Percentiles rank a stretch among this genome's conserved stretches.
Conservation (phyloP, 2,329 filamentous ascomycete species). For the Fusarium ambrosium region DNA sequence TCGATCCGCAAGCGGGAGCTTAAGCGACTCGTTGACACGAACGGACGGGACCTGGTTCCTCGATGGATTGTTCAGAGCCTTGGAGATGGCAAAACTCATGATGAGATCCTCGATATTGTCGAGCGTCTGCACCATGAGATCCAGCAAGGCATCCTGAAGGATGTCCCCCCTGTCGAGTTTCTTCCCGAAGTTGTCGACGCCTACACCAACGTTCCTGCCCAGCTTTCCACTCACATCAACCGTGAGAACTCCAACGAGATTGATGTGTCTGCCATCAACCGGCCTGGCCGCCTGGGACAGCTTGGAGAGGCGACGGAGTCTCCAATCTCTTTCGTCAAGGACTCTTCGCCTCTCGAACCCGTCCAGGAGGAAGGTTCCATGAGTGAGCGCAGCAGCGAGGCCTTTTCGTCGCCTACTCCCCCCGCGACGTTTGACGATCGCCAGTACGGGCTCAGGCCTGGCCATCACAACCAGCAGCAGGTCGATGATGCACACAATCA, state of each 20-base stretch:
- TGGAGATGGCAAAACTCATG: slow-evolving; percentile 62
- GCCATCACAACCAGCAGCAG: slow-evolving; percentile 25
- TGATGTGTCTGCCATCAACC: slow-evolving; percentile 21
- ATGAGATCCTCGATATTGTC: slow-evolving; percentile 63
- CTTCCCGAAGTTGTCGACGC: slow-evolving; percentile 66
- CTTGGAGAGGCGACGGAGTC: slow-evolving; percentile 39
- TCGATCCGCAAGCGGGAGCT: slow-evolving; percentile 75
- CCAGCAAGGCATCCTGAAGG: slow-evolving; percentile 55
- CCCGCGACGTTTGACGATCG: slow-evolving; percentile 29
- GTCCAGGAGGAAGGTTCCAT: slow-evolving; percentile 42
- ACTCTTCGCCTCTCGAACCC: slow-evolving; percentile 44
- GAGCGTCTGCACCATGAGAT: slow-evolving; percentile 61
- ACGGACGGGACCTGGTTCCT: slow-evolving; percentile 41
- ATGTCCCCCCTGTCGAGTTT: slow-evolving; percentile 71
- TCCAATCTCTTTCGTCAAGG: slow-evolving; percentile 38
- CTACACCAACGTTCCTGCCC: slow-evolving; percentile 37
- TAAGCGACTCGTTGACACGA: slow-evolving; percentile 61
- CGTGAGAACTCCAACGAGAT: slow-evolving; percentile 26
- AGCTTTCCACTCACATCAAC: slow-evolving; percentile 25
- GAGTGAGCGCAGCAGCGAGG: slow-evolving; percentile 27
- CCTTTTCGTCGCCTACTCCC: slow-evolving; percentile 24
- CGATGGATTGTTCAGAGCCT: slow-evolving; percentile 64
- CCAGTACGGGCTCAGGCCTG: slow-evolving; percentile 9
- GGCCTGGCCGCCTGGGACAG: slow-evolving; percentile 18
- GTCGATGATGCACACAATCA: slow-evolving; percentile 13